Percentiles rank a stretch among this genome's conserved stretches.
These are phyloP conservation scores for Hondaea fermentalgiana DNA, from an alignment of 108 stramenopile genomes.

Conservation along the genomic window DNA sequence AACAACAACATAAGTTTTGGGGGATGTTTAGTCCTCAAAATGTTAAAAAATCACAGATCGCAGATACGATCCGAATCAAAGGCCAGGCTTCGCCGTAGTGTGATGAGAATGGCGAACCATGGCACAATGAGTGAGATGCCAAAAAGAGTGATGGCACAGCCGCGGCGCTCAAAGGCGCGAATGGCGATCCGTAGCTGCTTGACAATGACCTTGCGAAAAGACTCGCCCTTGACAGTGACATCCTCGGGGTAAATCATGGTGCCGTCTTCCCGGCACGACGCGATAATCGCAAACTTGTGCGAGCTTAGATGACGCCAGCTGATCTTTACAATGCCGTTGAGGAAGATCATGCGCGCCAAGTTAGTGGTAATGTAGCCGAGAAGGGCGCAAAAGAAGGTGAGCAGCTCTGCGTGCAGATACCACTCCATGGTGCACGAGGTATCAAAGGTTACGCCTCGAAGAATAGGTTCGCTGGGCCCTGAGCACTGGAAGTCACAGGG, in stretches of 20 bases:
- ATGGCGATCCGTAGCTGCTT: background rate
- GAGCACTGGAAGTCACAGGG: background rate
- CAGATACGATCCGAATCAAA: background rate
- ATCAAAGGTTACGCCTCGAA: background rate
- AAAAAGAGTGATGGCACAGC: background rate
- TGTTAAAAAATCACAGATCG: background rate
- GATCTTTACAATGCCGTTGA: background rate
- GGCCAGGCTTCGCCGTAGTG: background rate
- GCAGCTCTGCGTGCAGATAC: background rate
- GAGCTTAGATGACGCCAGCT: background rate
- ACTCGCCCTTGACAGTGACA: background rate
- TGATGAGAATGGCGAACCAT: constrained; percentile 4
- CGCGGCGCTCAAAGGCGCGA: background rate
- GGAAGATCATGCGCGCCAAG: background rate
- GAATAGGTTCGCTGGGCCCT: background rate
- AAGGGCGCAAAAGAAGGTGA: background rate
- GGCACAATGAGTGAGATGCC: background rate
- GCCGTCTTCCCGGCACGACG: background rate
- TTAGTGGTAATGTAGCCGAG: background rate
- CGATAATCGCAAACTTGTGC: background rate
- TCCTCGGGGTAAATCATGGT: background rate
- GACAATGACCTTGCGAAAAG: background rate
- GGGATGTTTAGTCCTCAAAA: no score
- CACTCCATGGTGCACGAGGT: constrained; percentile 12
- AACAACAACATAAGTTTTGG: no score